Percentiles rank a stretch among this genome's conserved stretches.
Conservation (phyloP, 192 early-diverging fungal genomes). For the Rhizoclosmatium sp. region DNA sequence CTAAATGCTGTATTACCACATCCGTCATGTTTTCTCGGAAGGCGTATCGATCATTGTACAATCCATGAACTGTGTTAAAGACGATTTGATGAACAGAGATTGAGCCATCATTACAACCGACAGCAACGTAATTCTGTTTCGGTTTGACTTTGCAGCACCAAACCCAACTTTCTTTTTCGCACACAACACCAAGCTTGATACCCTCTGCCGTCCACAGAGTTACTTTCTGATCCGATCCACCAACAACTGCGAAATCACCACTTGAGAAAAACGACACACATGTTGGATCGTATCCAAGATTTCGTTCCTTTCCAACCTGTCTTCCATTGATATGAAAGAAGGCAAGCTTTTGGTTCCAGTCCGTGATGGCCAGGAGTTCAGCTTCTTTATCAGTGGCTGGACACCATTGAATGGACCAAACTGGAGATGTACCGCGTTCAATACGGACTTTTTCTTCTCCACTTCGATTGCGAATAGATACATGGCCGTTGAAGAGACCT, state of each 20-base stretch:
- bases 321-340: conserved; percentile 63
- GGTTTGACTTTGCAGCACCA: conserved; percentile 62
- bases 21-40: conserved; percentile 68
- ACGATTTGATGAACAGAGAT: conserved; percentile 58
- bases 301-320: conserved; percentile 67
- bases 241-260: conserved; percentile 62
- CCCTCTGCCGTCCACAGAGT: conserved; percentile 66
- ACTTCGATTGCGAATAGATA: conserved; percentile 57
- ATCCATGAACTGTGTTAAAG: conserved; percentile 65
- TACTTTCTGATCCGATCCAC: conserved; percentile 63
- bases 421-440: conserved; percentile 56
- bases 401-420: conserved; percentile 65
- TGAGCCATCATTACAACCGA: conserved; percentile 65
- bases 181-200: conserved; percentile 54
- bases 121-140: conserved; percentile 57
- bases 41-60: conserved; percentile 66
- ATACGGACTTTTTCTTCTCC: conserved; percentile 67
- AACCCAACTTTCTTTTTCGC: conserved; percentile 58
- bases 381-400: conserved; percentile 49
- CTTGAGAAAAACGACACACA: conserved; percentile 53
- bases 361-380: conserved; percentile 61
- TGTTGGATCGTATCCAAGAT: conserved; percentile 59
- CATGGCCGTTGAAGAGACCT: conserved; percentile 63
- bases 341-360: conserved; percentile 64
- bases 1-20: conserved; percentile 67